These are phyloP conservation scores for Fusarium falciforme DNA, from an alignment of 2,329 filamentous ascomycete species.

Conservation along the genomic window DNA sequence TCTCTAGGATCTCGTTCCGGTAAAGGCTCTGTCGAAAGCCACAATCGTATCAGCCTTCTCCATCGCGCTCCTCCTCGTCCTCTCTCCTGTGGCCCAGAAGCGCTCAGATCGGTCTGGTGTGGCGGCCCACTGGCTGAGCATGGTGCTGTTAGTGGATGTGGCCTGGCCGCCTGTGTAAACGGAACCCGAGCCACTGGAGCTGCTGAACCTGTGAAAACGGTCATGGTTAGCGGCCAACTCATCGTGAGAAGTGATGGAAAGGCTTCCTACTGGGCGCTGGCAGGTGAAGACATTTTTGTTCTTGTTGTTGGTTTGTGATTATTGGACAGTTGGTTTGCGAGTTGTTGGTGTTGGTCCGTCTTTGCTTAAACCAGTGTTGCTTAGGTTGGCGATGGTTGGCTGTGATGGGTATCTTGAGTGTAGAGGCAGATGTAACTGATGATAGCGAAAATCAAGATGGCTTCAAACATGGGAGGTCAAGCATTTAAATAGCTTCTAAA, in stretches of 20 bases:
- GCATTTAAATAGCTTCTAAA: neutral
- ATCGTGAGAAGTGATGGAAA: neutral
- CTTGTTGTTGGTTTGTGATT: neutral
- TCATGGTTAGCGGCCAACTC: neutral
- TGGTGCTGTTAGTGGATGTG: constrained; percentile 5
- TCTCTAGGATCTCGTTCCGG: neutral
- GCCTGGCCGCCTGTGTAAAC: constrained; percentile 27
- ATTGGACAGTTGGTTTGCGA: neutral
- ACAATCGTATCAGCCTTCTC: constrained; percentile 11
- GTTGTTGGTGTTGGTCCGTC: constrained; percentile 1
- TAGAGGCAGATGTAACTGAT: neutral
- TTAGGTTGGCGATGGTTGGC: neutral
- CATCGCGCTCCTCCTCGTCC: constrained; percentile 17
- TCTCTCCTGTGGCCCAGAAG: constrained; percentile 27
- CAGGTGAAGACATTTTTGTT: constrained; percentile 24
- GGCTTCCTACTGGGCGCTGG: constrained; percentile 19
- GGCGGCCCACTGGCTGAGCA: constrained; percentile 21
- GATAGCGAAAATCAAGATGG: neutral
- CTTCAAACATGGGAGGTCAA: neutral
- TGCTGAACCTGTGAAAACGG: constrained; percentile 12
- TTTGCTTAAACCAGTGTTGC: neutral
- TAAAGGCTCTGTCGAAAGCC: constrained; percentile 21
- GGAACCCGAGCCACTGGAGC: constrained; percentile 24
- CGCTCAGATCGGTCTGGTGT: constrained; percentile 19
- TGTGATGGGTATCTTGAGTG: neutral